Percentiles rank a stretch among this genome's conserved stretches.
phyloP scores from a whole-genome alignment of 495 filamentous ascomycete species.

The Hypoxylon perforatum region DNA sequence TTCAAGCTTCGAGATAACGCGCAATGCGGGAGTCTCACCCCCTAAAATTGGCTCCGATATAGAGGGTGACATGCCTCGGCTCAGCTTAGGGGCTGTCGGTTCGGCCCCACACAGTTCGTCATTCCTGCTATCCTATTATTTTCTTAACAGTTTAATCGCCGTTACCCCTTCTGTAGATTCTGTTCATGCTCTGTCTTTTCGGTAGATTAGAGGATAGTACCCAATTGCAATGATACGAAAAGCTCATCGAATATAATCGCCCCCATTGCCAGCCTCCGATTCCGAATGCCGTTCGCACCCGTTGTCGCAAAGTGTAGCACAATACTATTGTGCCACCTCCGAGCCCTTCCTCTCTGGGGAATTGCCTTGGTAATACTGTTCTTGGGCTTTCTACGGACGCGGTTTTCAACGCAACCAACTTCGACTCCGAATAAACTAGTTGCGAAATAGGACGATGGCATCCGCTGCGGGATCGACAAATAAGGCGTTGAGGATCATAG shows the following conservation, averaged over 20 bases:
- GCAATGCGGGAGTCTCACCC: no score
- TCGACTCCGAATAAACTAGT: constrained; percentile 2
- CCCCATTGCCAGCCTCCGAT: neutral
- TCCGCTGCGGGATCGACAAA: constrained; percentile 48
- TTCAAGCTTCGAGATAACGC: no score
- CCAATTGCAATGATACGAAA: neutral
- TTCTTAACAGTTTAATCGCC: neutral
- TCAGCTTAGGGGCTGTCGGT: neutral
- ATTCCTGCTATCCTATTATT: neutral
- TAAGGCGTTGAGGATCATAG: constrained; percentile 48
- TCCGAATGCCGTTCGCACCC: constrained; percentile 40
- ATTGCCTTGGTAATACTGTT: constrained; percentile 50
- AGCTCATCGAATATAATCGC: neutral
- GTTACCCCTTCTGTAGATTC: neutral
- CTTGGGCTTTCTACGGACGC: constrained; percentile 43
- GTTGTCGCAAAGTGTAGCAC: constrained; percentile 48
- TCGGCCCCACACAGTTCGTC: neutral
- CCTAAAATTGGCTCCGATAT: no score
- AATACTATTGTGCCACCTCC: constrained; percentile 52
- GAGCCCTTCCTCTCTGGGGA: constrained; percentile 54
- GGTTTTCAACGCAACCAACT: constrained; percentile 11
- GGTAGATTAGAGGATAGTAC: neutral
- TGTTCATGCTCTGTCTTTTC: neutral
- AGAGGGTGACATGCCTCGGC: neutral
- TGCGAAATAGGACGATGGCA: constrained; percentile 51